A percentile compares a stretch with the other conserved stretches of the same genome.
Conservation (phyloP, 495 filamentous ascomycete genomes). For the Xylaria castorea region DNA sequence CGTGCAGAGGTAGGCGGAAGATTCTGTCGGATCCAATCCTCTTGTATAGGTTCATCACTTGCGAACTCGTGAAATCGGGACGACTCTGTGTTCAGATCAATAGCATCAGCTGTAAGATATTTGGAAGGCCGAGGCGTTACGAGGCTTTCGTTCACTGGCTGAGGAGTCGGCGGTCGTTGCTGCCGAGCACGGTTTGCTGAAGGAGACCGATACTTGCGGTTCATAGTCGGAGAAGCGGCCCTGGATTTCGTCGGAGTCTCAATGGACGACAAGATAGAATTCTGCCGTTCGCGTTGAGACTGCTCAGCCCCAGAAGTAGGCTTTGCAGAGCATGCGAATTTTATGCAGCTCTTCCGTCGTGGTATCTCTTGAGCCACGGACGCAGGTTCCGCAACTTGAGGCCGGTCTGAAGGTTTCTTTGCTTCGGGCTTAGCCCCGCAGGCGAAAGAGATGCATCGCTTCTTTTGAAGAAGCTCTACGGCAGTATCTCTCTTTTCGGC, state of each 20-base stretch:
- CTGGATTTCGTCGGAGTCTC: constrained; percentile 34
- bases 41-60: constrained; percentile 76
- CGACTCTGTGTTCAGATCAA: constrained; percentile 69
- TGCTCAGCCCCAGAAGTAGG: constrained; percentile 32
- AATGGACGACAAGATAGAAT: constrained; percentile 31
- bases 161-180: constrained; percentile 55
- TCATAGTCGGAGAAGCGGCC: constrained; percentile 46
- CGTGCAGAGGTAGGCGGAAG: constrained; percentile 63
- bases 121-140: constrained; percentile 44
- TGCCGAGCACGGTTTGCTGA: constrained; percentile 52
- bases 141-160: constrained; percentile 44
- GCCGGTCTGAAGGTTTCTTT: constrained; percentile 39
- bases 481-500: constrained; percentile 36
- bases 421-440: constrained; percentile 63
- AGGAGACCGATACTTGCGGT: constrained; percentile 49
- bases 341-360: constrained; percentile 53
- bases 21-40: constrained; percentile 82
- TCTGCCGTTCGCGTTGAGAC: constrained; percentile 26
- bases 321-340: constrained; percentile 57
- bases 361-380: constrained; percentile 40
- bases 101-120: constrained; percentile 57
- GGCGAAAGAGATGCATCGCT: constrained; percentile 92
- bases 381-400: constrained; percentile 34
- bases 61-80: constrained; percentile 92
- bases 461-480: constrained; percentile 53